Percentiles rank a stretch among this genome's conserved stretches.
phyloP scores from a whole-genome alignment of 441 rosid genomes.

The Populus hybrid region DNA sequence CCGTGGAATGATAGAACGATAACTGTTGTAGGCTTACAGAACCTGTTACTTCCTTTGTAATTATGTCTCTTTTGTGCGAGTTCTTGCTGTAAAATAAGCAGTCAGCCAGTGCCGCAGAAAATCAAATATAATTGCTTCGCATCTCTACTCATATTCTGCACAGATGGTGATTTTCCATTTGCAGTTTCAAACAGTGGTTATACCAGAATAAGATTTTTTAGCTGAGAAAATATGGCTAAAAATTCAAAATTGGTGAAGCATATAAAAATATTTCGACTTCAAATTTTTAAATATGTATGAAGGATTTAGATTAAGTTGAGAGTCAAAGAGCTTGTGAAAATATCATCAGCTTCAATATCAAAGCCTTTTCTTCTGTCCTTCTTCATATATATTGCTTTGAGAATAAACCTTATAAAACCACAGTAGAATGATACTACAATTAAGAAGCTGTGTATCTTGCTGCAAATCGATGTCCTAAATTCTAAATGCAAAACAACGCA shows the following conservation, averaged over 20 bases:
- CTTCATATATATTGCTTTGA: slow-evolving; percentile 75
- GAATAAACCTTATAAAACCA: slow-evolving; percentile 51
- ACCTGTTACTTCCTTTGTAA: background rate
- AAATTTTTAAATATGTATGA: background rate
- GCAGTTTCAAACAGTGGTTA: background rate
- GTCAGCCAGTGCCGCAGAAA: background rate
- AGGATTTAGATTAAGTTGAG: background rate
- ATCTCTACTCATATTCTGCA: background rate
- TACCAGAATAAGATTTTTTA: background rate
- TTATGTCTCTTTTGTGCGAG: background rate
- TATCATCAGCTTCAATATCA: background rate
- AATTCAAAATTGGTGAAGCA: background rate
- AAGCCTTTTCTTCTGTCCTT: slow-evolving; percentile 60
- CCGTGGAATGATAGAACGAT: background rate
- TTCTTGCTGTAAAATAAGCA: background rate
- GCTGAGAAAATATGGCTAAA: background rate
- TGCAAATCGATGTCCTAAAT: background rate
- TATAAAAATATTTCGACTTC: background rate
- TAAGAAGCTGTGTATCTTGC: background rate
- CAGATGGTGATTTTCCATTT: background rate
- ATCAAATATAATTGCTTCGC: background rate
- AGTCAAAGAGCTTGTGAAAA: background rate
- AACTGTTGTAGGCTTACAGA: background rate
- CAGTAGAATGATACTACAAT: background rate
- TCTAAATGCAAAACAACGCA: background rate